These are phyloP conservation scores for Phialophora verrucosa DNA, from an alignment of 2,329 filamentous ascomycete genomes.

Conservation along the genomic window DNA sequence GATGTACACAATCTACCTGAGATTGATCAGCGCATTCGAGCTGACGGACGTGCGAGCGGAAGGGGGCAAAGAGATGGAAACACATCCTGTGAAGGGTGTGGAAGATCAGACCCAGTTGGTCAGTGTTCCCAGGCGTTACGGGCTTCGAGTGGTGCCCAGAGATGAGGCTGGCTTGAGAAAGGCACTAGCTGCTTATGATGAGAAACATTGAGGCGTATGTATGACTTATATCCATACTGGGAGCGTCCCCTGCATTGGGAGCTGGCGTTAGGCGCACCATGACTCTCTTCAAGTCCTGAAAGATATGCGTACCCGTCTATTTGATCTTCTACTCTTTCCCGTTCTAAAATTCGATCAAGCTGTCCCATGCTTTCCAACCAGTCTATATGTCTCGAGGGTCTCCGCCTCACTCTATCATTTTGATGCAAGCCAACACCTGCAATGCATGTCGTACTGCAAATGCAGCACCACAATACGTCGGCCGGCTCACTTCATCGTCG, in stretches of 20 bases:
- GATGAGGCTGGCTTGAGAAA: constrained; percentile 53
- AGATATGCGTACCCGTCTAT: not conserved
- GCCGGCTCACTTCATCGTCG: constrained; percentile 23
- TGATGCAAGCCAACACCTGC: not conserved
- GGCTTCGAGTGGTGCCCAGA: constrained; percentile 64
- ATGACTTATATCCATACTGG: not conserved
- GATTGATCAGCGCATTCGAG: constrained; percentile 66
- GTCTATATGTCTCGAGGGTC: not conserved
- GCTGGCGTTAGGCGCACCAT: not conserved
- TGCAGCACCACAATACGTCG: no score
- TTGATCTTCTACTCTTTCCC: not conserved
- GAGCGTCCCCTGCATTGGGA: not conserved
- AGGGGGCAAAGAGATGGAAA: constrained; percentile 47
- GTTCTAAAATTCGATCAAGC: not conserved
- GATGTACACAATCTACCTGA: constrained; percentile 68
- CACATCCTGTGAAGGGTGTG: constrained; percentile 65
- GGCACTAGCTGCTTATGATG: constrained; percentile 45
- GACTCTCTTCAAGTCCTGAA: not conserved
- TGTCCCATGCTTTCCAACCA: not conserved
- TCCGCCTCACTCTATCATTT: not conserved
- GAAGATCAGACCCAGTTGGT: constrained; percentile 68
- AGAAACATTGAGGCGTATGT: constrained; percentile 16
- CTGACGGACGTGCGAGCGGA: constrained; percentile 61
- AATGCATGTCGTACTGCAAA: not conserved
- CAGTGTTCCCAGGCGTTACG: constrained; percentile 64